Evolutionary conservation across 306 rosid genomes (phyloP), one percentile per base, ranked within the genome.

Genomic region (Corylus heterophylla): DNA sequence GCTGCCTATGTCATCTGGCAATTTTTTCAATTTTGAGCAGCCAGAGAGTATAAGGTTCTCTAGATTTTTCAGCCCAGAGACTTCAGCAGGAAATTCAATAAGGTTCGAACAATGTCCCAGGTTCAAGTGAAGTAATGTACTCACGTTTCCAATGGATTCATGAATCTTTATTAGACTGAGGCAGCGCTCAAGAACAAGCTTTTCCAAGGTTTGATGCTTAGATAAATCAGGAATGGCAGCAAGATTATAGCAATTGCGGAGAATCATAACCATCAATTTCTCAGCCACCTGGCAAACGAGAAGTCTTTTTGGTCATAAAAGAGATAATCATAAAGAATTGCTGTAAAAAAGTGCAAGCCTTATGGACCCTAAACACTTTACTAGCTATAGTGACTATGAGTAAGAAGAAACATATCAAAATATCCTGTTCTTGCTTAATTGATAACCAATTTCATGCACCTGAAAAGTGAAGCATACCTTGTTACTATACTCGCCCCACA

Each of bases 171-270:
- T 79, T 66, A 92, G 79, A 37, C 74, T 72, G 71, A n/a, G 31
- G 78, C 97, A 89, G 25, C 39, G 50, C 31, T 83, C 87, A n/a
- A 92, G 86, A 71, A 73, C 71, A 77, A 92, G 79, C 88, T 89
- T 87, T 51, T 88, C 88, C 69, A 92, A 70, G 35, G 12, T 48
- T 71, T 8, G 73, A 77, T 88, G 86, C 16, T 83, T 69, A 55
- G 94, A 88, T 54, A 92, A 77, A 76, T 92, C 89, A 58, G 97
- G 94, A 74, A 84, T 72, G 44, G 77, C 69, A 39, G 77, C 68
- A n/a, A 88, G 91, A 27, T 51, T 20, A 59, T 0, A 4, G 75
- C 92, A 89, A 11, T 56, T 0, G 18, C 79, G 73, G 54, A 92
- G 92, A 80, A 85, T 85, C 81, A 88, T 61, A 27, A 87, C 80